A percentile compares a stretch with the other conserved stretches of the same genome.
Evolutionary conservation across 1,284 basidiomycete genomes (phyloP).

Genomic region (Apiotrichum sp.): DNA sequence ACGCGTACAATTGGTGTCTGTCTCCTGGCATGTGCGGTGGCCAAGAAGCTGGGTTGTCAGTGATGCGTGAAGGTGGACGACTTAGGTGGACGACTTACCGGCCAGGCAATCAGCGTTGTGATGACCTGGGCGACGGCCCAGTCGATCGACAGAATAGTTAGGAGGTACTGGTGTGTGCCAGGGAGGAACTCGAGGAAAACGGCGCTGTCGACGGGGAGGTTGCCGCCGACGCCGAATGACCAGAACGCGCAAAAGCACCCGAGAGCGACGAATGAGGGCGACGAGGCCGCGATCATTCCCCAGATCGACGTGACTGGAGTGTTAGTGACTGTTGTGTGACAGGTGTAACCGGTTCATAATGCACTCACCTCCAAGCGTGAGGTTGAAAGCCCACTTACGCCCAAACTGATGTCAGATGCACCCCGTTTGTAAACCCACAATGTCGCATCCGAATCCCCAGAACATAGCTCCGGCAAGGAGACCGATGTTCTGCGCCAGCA

Average conservation of each 20-base stretch:
- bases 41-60: constrained; percentile 18
- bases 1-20: constrained; percentile 15
- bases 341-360: background rate
- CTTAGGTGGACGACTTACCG: background rate
- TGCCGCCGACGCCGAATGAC: constrained; percentile 59
- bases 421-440: constrained; percentile 13
- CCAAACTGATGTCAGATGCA: constrained; percentile 44
- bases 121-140: constrained; percentile 56
- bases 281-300: constrained; percentile 53
- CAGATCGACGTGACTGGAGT: constrained; percentile 53
- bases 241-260: constrained; percentile 57
- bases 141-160: constrained; percentile 60
- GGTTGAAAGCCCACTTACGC: constrained; percentile 54
- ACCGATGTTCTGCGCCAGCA: constrained; percentile 34
- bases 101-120: constrained; percentile 31
- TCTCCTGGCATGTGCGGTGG: constrained; percentile 17
- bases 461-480: constrained; percentile 38
- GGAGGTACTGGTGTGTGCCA: constrained; percentile 53
- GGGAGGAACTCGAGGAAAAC: constrained; percentile 57
- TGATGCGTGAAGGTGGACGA: too few species aligned
- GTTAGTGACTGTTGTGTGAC: background rate
- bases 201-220: constrained; percentile 56
- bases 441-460: constrained; percentile 52
- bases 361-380: constrained; percentile 51
- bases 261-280: constrained; percentile 53